Evolutionary conservation across 352 stramenopile genomes (phyloP), one percentile per base, ranked within the genome.

Genomic region (Phytophthora syringae): DNA sequence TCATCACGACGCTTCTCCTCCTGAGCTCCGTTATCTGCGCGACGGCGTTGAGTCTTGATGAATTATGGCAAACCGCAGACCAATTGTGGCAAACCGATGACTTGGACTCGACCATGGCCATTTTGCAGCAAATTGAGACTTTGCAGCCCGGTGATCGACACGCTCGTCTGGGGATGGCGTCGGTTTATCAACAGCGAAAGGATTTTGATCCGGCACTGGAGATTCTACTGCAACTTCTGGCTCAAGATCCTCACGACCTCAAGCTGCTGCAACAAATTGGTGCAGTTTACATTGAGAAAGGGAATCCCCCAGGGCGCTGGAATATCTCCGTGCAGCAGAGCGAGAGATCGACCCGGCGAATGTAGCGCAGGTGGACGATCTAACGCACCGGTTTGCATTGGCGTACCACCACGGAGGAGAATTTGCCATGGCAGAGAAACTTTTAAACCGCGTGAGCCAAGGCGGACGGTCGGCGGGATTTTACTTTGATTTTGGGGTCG

Each of bases 401-500:
- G 63, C 69, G 1, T 73, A 81, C 47, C 67, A 86, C 20, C 64
- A 76, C 48, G 53, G 70, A 7, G 43, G 42, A n/a, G 49, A 84
- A 1, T 74, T 72, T 36, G 32, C 12, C 1, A 44, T 22, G 13
- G 78, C 80, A 13, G 77, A 83, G 28, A 27, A 36, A 13, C 57
- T 68, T 48, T 87, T 74, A 52, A 57, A 61, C 2, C 36, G 64
- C 7, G 63, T 76, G 3, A 20, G 50, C 15, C 28, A 55, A 5
- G 22, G 67, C 16, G 47, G 53, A 12, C 54, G 48, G 3, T 72
- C 70, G 1, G 76, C 80, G 12, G 32, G 61, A 15, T 79, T 76
- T 43, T 76, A 83, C 60, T 89, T 83, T 28, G 76, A 89, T 52
- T 86, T 77, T 57, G 80, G 62, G 18, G 76, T 86, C 15, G 81